Evolutionary conservation across 2,329 filamentous ascomycete genomes (phyloP), one percentile per base, ranked within the genome.

Genomic region (Arachnomyces sp.): DNA sequence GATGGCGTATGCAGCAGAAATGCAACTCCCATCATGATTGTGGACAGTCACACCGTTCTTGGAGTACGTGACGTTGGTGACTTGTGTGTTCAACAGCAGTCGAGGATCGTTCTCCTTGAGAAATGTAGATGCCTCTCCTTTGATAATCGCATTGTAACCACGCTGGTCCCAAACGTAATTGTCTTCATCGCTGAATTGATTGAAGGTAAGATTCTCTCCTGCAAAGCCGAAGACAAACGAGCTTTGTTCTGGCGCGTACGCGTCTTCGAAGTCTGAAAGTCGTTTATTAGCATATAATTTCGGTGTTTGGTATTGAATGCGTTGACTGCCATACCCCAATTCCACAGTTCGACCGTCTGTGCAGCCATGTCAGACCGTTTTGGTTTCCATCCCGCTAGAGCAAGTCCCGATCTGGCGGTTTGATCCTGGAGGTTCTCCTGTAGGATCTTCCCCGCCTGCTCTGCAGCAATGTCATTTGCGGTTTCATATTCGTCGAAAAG

Each of bases 261-360:
- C 69, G 31, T 71, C 69, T 49, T 84, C 80, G 62, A 72, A 83
- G 44, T 82, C 75, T 52, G 53, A n/a, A n/a, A n/a, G 15, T 45
- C n/a, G 6, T 17, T 35, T 30, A 42, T 45, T 36, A 44, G 36
- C 11, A 11, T 32, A 21, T 16, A 6, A 12, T 12, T 4, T 12
- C 15, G 3, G 12, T 9, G n/a, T 16, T n/a, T 8, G 13, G 15
- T 7, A 31, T 4, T 1, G 9, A 13, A 37, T 7, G 2, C 14
- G 31, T 14, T 36, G 13, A 12, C 17, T 15, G 3, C 9, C 58
- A 43, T 48, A 61, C 60, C 60, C 60, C 60, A 73, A 31, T 66
- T 54, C 63, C 67, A 77, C 74, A 78, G 84, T 42, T 85, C 80
- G 2, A 77, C 68, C 0, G 78, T 76, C 42, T 78, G 74, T 2